Base-by-base conservation (phyloP, 2,329 filamentous ascomycete genomes). In the Raffaelea arxii region DNA sequence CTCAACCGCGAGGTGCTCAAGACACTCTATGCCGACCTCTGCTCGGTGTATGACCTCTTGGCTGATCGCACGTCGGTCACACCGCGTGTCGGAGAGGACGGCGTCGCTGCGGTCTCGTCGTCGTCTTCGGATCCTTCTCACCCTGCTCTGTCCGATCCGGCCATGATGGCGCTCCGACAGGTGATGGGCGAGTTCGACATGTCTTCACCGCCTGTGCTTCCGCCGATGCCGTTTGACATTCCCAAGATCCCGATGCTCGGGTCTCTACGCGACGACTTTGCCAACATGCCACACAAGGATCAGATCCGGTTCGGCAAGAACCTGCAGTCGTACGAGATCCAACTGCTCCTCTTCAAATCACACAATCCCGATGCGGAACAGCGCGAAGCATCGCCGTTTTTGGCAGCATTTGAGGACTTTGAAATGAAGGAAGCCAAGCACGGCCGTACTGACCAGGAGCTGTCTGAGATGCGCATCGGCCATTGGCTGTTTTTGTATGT, bases 171-270 rank as follows among this genome's bases (percentile, higher is more conserved):
- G 2, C 69, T 97, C 40, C 80, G 91, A 46, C 82, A 81, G 51
- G 77, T 96, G 12, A 72, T 96, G 52, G 82, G 78, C 54, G 91
- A 97, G 64, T 96, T 89, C 58, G 92, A 98, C 60, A 80, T 84
- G 49, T 91, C 86, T 9, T 86, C 83, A 14, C 88, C 91, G 1
- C 92, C 92, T 0, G 89, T 97, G 1, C 78, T 91, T 49, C 92
- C 92, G 1, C 88, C 91, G 0, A 80, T 97, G 46, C 91, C 92
- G 0, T 97, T 91, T 58, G 91, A 97, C 59, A 71, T 87, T 4
- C 91, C 92, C 3, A 76, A 82, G 53, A 65, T 94, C 22, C 91
- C 91, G 1, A 76, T 74, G 1, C 74, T 94, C 56, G 71, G 74
- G 25, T 70, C 78, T 1, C 72, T 88, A 18, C 72, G 82, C 47